phyloP scores from a whole-genome alignment of 148 eudicot genomes.

The Selenicereus undatus region DNA sequence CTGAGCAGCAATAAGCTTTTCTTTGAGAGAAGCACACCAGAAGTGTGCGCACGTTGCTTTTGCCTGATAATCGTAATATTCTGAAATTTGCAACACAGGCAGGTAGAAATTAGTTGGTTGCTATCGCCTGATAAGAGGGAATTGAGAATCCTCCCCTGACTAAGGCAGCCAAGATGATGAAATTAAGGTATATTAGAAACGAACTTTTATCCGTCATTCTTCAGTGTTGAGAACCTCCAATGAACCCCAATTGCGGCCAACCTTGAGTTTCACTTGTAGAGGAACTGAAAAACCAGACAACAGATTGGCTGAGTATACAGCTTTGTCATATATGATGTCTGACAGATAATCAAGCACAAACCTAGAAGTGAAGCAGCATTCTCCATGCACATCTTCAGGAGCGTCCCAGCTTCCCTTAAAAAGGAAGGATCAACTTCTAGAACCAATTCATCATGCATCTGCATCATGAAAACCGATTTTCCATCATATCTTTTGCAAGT shows the following conservation, averaged over 20 bases:
- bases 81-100: background rate
- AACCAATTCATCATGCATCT: slow-evolving; percentile 97
- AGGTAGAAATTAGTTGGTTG: no score
- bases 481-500: background rate
- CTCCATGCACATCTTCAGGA: slow-evolving; percentile 86
- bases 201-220: slow-evolving; percentile 3
- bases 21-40: background rate
- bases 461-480: slow-evolving; percentile 8
- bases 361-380: slow-evolving; percentile 76
- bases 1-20: background rate
- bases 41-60: background rate
- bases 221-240: slow-evolving; percentile 57
- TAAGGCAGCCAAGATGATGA: background rate
- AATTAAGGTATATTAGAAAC: background rate
- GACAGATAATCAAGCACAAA: slow-evolving; percentile 27
- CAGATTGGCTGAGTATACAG: background rate
- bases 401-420: slow-evolving; percentile 59
- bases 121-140: no score
- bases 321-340: background rate
- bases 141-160: background rate
- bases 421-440: slow-evolving; percentile 81
- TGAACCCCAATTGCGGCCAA: slow-evolving; percentile 92
- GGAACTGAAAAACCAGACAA: slow-evolving; percentile 59
- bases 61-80: background rate
- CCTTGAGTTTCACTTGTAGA: slow-evolving; percentile 72